These are phyloP conservation scores for Elongisporangium anandrum DNA, from an alignment of 352 stramenopile species.

Conservation along the genomic window DNA sequence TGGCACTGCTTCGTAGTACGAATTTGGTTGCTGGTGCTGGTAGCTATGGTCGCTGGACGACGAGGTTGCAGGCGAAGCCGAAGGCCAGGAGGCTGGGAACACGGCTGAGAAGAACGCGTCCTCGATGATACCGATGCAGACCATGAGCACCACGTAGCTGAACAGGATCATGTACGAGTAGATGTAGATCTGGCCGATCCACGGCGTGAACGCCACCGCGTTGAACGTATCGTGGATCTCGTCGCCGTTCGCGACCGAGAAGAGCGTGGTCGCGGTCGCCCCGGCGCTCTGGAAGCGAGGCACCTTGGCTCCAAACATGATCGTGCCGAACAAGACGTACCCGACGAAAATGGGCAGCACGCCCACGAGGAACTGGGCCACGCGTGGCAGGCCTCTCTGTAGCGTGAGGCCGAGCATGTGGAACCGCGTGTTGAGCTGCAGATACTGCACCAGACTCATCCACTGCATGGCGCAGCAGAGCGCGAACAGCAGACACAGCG, in stretches of 20 bases:
- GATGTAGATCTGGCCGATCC: constrained; percentile 80
- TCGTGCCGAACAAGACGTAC: constrained; percentile 81
- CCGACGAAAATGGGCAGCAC: constrained; percentile 81
- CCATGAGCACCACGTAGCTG: constrained; percentile 88
- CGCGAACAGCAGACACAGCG: constrained; percentile 56
- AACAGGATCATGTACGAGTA: constrained; percentile 87
- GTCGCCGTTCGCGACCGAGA: constrained; percentile 84
- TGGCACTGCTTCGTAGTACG: too few relatives aligned
- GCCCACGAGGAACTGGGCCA: constrained; percentile 78
- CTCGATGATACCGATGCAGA: constrained; percentile 88
- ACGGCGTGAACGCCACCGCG: constrained; percentile 58
- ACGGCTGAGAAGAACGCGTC: constrained; percentile 85
- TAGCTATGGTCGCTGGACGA: too few relatives aligned
- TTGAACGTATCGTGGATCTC: constrained; percentile 87
- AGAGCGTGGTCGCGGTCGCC: constrained; percentile 71
- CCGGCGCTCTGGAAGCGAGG: constrained; percentile 69
- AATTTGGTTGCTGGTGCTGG: too few relatives aligned
- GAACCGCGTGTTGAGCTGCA: constrained; percentile 64
- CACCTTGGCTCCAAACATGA: constrained; percentile 84
- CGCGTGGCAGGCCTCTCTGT: constrained; percentile 53
- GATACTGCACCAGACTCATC: constrained; percentile 68
- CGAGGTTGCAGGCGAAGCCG: not conserved
- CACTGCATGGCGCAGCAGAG: constrained; percentile 70
- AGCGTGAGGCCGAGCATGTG: constrained; percentile 80
- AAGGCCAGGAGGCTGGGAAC: constrained; percentile 63